These are phyloP conservation scores for Salix exigua DNA, from an alignment of 345 rosid species.

Conservation along the genomic window DNA sequence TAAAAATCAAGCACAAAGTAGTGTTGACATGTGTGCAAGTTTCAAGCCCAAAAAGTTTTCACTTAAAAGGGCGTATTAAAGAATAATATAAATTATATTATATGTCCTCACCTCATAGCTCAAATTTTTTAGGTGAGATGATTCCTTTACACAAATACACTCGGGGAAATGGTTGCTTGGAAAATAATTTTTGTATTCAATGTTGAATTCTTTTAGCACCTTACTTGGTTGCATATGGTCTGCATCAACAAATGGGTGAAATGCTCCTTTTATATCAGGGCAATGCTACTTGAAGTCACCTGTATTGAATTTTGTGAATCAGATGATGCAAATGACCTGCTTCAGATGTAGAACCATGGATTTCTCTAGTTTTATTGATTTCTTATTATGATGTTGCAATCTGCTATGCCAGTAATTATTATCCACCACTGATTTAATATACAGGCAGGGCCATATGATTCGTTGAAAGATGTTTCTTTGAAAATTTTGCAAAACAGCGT, in stretches of 20 bases:
- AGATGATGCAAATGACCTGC: background rate
- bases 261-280: background rate
- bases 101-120: no score
- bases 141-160: background rate
- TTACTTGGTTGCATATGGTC: background rate
- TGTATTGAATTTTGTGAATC: background rate
- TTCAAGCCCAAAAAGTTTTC: no score
- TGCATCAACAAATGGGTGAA: background rate
- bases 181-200: background rate
- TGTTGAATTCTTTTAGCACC: background rate
- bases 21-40: no score
- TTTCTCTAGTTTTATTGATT: background rate
- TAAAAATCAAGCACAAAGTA: no score
- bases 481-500: constrained; percentile 77
- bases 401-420: background rate
- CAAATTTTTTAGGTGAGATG: no score
- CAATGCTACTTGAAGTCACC: background rate
- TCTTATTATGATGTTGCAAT: background rate
- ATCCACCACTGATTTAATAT: constrained; percentile 13
- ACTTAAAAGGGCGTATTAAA: no score
- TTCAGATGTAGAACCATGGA: background rate
- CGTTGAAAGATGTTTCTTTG: constrained; percentile 71
- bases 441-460: constrained; percentile 93
- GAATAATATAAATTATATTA: no score
- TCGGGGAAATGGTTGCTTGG: background rate